phyloP scores from a whole-genome alignment of 2,329 filamentous ascomycete genomes.

The Coniella vitis region DNA sequence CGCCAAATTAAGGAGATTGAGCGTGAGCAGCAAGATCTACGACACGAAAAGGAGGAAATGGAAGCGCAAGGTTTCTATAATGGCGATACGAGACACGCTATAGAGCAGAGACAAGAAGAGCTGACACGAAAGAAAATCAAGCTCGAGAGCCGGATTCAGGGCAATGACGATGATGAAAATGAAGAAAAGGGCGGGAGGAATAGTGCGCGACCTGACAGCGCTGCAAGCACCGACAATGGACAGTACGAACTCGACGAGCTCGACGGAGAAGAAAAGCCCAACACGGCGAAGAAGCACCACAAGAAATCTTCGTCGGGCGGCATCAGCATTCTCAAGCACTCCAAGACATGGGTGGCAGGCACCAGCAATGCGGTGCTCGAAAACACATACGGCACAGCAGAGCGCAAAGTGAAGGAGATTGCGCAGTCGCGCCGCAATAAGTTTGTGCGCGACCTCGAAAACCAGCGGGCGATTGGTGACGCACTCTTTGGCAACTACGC shows the following conservation, averaged over 20 bases:
- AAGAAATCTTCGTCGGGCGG: constrained; percentile 12
- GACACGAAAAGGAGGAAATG: constrained; percentile 34
- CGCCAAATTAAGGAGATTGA: constrained; percentile 40
- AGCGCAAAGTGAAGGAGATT: constrained; percentile 34
- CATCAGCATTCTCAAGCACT: constrained; percentile 24
- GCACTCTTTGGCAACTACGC: constrained; percentile 81
- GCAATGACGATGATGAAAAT: constrained; percentile 29
- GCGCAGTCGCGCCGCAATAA: constrained; percentile 42
- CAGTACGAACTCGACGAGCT: constrained; percentile 30
- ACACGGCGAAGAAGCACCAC: constrained; percentile 7
- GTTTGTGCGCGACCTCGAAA: constrained; percentile 58
- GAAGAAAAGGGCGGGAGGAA: constrained; percentile 3
- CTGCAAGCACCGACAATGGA: constrained; percentile 16
- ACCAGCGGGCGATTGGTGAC: constrained; percentile 66
- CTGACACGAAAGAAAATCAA: neutral
- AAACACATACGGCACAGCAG: constrained; percentile 36
- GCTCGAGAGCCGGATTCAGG: constrained; percentile 13
- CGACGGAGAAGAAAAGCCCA: neutral
- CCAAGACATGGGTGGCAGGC: constrained; percentile 40
- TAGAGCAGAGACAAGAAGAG: neutral
- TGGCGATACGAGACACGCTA: constrained; percentile 13
- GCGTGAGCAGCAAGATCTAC: constrained; percentile 26
- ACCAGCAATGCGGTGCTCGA: constrained; percentile 43
- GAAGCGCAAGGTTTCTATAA: constrained; percentile 22
- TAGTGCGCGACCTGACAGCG: constrained; percentile 21